Evolutionary conservation across 257 asterid genomes (phyloP), one percentile per base, ranked within the genome.

Genomic region (Coffea eugenioides): DNA sequence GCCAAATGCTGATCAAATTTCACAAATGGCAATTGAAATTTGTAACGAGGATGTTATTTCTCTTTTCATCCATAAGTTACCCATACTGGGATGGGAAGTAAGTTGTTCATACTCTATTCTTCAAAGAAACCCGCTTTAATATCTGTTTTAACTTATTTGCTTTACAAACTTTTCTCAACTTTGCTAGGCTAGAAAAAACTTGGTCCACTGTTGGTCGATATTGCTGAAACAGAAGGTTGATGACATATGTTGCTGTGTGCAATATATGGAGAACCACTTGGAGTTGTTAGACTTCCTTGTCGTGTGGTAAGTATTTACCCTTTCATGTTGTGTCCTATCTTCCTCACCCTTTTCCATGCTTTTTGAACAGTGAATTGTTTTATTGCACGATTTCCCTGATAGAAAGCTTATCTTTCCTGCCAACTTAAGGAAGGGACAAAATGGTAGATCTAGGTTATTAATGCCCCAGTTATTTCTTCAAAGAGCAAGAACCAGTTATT

Each of bases 221-320:
- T 86, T 96, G 92, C 93, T 96, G 80, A 92, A 90, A 91, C 99
- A 96, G 84, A 89, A 89, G 90, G 95, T 91, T 77, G 93, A 91
- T 74, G 87, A 92, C 45, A 71, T 83, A 82, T 84, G 69, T 81
- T 96, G 91, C 85, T 91, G 97, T 80, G 92, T 74, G 71, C 91
- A 88, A 77, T 96, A 94, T 92, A 84, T 96, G 96, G 97, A 96
- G 90, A 90, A 91, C 77, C 99, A 96, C 87, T 85, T 91, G 64
- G 97, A 96, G 88, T 87, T 96, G 90, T 92, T 96, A 62, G 99
- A 96, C 90, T 96, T 96, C 91, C 96, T 96, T 69, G 97, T 96
- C 34, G 97, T 90, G 81, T 83, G 97, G 99, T 96, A 86, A 88
- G 91, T 79, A 65, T 77, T 73, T 79, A 73, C 79, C 61, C 31